Conservation (phyloP, 257 asterid genomes). For the Solanum lignicaule region DNA sequence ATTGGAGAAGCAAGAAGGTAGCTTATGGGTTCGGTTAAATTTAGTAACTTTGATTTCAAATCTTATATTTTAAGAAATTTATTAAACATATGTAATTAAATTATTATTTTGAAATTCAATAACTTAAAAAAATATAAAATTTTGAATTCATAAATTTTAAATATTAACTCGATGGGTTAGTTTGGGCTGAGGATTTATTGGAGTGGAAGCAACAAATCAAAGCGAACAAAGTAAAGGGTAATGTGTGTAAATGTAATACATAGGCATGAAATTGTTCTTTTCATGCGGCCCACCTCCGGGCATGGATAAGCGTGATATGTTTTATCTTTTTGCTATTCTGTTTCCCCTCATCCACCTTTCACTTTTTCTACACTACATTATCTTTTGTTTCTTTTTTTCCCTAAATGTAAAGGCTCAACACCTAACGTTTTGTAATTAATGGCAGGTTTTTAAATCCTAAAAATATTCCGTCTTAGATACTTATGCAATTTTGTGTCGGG, state of each 20-base stretch:
- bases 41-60: neutral
- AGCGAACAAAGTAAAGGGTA: neutral
- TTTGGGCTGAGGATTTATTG: neutral
- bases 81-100: neutral
- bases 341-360: neutral
- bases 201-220: neutral
- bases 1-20: too few relatives aligned
- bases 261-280: neutral
- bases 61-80: neutral
- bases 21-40: too few relatives aligned
- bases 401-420: neutral
- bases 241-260: neutral
- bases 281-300: neutral
- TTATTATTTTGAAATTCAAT: rapidly evolving
- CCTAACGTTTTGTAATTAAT: neutral
- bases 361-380: neutral
- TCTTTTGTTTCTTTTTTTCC: neutral
- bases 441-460: neutral
- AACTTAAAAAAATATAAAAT: neutral
- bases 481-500: neutral
- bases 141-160: neutral
- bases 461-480: neutral
- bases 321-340: neutral
- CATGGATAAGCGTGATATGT: neutral
- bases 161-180: neutral